Base-by-base conservation (phyloP, 257 asterid species). In the Eustoma russellianum region DNA sequence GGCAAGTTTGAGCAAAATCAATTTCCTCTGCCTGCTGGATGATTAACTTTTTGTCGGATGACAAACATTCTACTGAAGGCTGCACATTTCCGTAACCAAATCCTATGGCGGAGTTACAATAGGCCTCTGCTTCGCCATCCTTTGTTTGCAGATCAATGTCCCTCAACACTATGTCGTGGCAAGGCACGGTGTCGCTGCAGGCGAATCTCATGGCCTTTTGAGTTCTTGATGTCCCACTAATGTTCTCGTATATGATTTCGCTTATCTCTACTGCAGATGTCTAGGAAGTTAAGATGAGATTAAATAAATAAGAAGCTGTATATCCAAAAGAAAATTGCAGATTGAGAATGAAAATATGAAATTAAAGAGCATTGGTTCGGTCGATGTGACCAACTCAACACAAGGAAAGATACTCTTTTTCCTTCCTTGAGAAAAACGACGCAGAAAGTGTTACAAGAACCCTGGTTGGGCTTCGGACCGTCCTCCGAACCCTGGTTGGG, bases 31-130 rank as follows among this genome's bases (percentile, higher is more conserved):
- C 62, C 54, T 62, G 63, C 45, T 59, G 66, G 66, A 38, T 34
- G 49, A 65, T 51, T 38, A 28, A 13, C 46, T 58, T 69, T 69
- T 77, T 77, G 33, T 60, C 78, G 5, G 79, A 64, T 16, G 92
- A 72, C 59, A 91, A 72, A 53, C 98, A 91, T 57, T 77, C 84
- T 5, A 88, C 95, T 5, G 97, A 83, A 53, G 98, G 98, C 2
- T 80, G 83, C 53, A 84, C 79, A 24, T 71, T 33, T n/a, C 97
- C 96, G 28, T 63, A 50, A 24, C 52, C 60, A 43, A 73, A 64
- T 45, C 97, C 97, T 9, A 74, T 74, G 19, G 93, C 97, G 7
- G 87, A 88, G 70, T 79, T 79, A 80, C 99, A 85, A 75, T 70
- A 85, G 34, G 91, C 77, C 68, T 83, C 88, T 15, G 66, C 95